Conservation (phyloP, 225 moss, liverwort and hornwort species). For the Straminergon stramineum region DNA sequence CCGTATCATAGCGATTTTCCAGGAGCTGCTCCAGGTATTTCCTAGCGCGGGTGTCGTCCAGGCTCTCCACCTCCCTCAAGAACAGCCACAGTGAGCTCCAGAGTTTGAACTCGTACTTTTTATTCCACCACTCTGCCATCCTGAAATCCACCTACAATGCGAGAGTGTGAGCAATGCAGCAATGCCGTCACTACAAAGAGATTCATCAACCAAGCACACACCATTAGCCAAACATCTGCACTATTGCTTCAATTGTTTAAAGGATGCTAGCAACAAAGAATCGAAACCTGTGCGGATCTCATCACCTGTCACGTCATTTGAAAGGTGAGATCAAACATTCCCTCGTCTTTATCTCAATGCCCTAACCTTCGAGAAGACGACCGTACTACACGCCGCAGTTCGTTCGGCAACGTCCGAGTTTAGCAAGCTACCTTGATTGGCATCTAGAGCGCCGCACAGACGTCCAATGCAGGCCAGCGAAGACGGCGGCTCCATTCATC, state of each 20-base stretch:
- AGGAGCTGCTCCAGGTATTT: not conserved
- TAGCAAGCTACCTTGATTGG: not conserved
- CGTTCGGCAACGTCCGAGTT: not conserved
- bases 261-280: not conserved
- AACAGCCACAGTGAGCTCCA: slow-evolving; percentile 2
- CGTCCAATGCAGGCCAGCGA: not conserved
- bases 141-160: not conserved
- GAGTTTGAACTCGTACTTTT: not conserved
- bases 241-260: not conserved
- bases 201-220: not conserved
- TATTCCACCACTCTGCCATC: slow-evolving; percentile 9
- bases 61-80: slow-evolving; percentile 1
- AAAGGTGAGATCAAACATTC: not conserved
- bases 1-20: not conserved
- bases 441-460: not conserved
- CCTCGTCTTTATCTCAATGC: not conserved
- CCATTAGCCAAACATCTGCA: not conserved
- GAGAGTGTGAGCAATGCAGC: not conserved
- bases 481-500: not conserved
- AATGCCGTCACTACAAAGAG: not conserved
- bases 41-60: not conserved
- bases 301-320: not conserved
- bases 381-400: not conserved
- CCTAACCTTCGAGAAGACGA: not conserved
- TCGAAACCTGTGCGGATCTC: not conserved